phyloP scores from a whole-genome alignment of 352 stramenopile genomes.

The Globisporangium canariense region DNA sequence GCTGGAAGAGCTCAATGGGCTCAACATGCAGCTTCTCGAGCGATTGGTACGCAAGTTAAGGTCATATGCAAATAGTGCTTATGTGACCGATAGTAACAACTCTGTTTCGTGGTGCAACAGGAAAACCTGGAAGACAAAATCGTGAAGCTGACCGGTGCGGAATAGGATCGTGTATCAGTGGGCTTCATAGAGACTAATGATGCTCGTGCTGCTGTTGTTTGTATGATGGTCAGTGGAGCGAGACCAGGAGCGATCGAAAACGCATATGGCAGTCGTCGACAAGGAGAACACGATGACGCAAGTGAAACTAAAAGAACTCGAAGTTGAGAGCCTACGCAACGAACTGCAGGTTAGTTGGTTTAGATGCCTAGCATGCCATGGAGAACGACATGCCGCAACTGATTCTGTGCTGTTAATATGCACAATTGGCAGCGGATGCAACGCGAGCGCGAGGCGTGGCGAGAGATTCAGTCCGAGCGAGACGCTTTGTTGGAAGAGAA shows the following conservation, averaged over 20 bases:
- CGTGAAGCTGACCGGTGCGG: conserved; percentile 50
- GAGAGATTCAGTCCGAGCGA: conserved; percentile 73
- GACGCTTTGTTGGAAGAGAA: conserved; percentile 81
- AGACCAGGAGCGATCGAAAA: conserved; percentile 70
- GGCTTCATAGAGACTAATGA: neutral
- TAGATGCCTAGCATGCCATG: too few relatives aligned
- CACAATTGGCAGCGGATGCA: conserved; percentile 50
- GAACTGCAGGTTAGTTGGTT: conserved; percentile 39
- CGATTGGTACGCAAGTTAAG: conserved; percentile 41
- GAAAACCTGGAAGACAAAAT: conserved; percentile 73
- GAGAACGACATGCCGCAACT: too few relatives aligned
- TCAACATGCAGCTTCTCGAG: conserved; percentile 84
- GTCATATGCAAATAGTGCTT: neutral
- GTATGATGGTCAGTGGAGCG: conserved; percentile 39
- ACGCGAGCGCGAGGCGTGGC: conserved; percentile 69
- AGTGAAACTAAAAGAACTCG: conserved; percentile 45
- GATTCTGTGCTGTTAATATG: neutral
- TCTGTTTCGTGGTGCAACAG: conserved; percentile 21
- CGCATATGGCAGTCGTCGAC: conserved; percentile 55
- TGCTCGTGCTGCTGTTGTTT: neutral
- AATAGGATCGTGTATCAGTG: neutral
- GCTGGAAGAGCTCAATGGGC: conserved; percentile 75
- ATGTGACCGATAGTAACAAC: neutral
- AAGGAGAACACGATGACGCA: conserved; percentile 57
- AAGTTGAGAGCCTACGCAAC: conserved; percentile 39